Evolutionary conservation across 495 filamentous ascomycete species (phyloP).

Genomic region (Podospora pseudopauciseta): DNA sequence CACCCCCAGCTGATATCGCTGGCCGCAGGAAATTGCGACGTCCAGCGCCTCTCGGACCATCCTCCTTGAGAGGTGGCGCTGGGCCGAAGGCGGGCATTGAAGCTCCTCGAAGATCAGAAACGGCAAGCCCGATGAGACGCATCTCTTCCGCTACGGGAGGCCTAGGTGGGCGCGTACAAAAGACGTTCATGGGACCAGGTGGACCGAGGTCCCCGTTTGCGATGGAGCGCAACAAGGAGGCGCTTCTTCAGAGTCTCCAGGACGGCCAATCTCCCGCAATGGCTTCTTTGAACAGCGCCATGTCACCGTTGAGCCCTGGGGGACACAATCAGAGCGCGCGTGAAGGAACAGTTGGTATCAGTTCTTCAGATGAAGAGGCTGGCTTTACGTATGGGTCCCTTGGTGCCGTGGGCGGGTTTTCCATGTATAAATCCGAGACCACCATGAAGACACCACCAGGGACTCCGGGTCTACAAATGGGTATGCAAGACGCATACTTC

Average conservation of each 20-base stretch:
- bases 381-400: slow-evolving; percentile 30
- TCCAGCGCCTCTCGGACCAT: slow-evolving; percentile 39
- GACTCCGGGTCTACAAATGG: slow-evolving; percentile 39
- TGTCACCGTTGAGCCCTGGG: slow-evolving; percentile 37
- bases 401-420: slow-evolving; percentile 18
- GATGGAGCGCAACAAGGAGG: slow-evolving; percentile 42
- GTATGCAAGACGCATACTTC: slow-evolving; percentile 35
- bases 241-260: slow-evolving; percentile 36
- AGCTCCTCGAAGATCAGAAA: slow-evolving; percentile 33
- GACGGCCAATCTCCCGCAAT: slow-evolving; percentile 38
- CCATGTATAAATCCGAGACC: slow-evolving; percentile 32
- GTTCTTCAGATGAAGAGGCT: slow-evolving; percentile 39
- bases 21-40: slow-evolving; percentile 45
- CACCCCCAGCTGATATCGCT: slow-evolving; percentile 47
- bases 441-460: slow-evolving; percentile 45
- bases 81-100: slow-evolving; percentile 42
- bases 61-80: slow-evolving; percentile 34
- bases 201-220: slow-evolving; percentile 45
- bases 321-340: slow-evolving; percentile 24
- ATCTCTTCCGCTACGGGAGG: slow-evolving; percentile 43
- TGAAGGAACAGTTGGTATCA: slow-evolving; percentile 32
- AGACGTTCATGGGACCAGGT: slow-evolving; percentile 30
- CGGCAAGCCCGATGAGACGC: slow-evolving; percentile 44
- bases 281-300: slow-evolving; percentile 28
- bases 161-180: slow-evolving; percentile 40